These are phyloP conservation scores for Claviceps paspali DNA, from an alignment of 2,329 filamentous ascomycete species.

Conservation along the genomic window DNA sequence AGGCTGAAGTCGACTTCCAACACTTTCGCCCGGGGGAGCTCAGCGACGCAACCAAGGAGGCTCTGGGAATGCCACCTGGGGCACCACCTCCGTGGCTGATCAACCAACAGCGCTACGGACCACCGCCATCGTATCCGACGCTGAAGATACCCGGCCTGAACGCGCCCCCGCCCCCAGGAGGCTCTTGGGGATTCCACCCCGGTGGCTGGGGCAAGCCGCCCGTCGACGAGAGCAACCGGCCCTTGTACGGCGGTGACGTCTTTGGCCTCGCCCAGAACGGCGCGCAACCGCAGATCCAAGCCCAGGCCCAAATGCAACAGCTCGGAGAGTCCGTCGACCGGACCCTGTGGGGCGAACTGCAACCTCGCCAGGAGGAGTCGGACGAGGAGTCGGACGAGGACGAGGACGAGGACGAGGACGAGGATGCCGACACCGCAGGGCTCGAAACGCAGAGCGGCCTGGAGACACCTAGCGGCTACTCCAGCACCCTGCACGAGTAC, in stretches of 20 bases:
- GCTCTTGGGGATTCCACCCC: constrained; percentile 86
- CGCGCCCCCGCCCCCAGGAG: constrained; percentile 76
- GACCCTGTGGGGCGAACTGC: constrained; percentile 81
- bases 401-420: constrained; percentile 26
- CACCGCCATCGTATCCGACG: constrained; percentile 88
- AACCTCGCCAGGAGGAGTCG: constrained; percentile 61
- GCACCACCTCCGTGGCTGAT: constrained; percentile 95
- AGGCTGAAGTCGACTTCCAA: constrained; percentile 87
- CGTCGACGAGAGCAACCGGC: constrained; percentile 81
- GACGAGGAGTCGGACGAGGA: constrained; percentile 42
- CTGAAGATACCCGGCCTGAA: constrained; percentile 90
- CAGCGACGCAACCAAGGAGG: constrained; percentile 78
- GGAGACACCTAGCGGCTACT: constrained; percentile 68
- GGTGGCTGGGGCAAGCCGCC: constrained; percentile 95
- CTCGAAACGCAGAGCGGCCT: constrained; percentile 61
- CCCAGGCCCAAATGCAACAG: constrained; percentile 22
- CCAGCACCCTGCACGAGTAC: constrained; percentile 69
- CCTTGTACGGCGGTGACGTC: constrained; percentile 85
- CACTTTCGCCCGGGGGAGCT: constrained; percentile 83
- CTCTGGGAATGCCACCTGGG: constrained; percentile 81
- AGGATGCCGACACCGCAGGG: constrained; percentile 47
- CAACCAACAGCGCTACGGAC: constrained; percentile 87
- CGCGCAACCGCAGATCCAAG: constrained; percentile 16
- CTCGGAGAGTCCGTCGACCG: constrained; percentile 71
- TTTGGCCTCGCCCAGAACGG: constrained; percentile 55